Conservation (phyloP, 192 early-diverging fungal species). For the Entomortierella parvispora region DNA sequence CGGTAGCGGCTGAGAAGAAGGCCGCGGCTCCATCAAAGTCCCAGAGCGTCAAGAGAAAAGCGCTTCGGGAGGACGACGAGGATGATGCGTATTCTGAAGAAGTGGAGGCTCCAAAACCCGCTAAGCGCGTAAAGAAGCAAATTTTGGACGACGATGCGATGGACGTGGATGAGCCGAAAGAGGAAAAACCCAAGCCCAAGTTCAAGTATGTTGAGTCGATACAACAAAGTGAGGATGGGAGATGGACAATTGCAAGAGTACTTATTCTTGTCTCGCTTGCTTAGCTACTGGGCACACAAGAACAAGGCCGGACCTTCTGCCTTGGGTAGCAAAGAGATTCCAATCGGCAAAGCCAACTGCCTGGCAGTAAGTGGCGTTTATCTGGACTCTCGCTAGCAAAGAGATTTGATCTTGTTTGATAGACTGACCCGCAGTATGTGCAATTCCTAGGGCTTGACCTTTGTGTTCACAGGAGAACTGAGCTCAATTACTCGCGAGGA, state of each 20-base stretch:
- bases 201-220: constrained; percentile 29
- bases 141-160: constrained; percentile 21
- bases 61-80: constrained; percentile 1
- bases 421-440: neutral
- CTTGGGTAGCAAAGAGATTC: constrained; percentile 75
- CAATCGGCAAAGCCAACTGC: constrained; percentile 79
- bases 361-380: constrained; percentile 45
- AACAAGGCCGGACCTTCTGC: constrained; percentile 63
- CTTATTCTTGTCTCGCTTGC: too few species aligned
- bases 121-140: constrained; percentile 32
- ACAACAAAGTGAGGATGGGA: neutral
- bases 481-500: constrained; percentile 78
- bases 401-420: neutral
- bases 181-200: constrained; percentile 36
- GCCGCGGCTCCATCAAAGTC: neutral
- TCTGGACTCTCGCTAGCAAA: neutral
- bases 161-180: constrained; percentile 42
- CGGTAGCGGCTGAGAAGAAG: constrained; percentile 12
- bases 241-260: neutral
- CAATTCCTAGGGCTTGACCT: constrained; percentile 68
- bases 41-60: constrained; percentile 20
- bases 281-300: constrained; percentile 38
- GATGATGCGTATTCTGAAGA: constrained; percentile 24
- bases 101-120: constrained; percentile 12
- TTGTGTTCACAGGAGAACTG: constrained; percentile 96